These are phyloP conservation scores for Magnusiomyces suaveolens DNA, from an alignment of 1,139 yeast genomes.

Conservation along the genomic window DNA sequence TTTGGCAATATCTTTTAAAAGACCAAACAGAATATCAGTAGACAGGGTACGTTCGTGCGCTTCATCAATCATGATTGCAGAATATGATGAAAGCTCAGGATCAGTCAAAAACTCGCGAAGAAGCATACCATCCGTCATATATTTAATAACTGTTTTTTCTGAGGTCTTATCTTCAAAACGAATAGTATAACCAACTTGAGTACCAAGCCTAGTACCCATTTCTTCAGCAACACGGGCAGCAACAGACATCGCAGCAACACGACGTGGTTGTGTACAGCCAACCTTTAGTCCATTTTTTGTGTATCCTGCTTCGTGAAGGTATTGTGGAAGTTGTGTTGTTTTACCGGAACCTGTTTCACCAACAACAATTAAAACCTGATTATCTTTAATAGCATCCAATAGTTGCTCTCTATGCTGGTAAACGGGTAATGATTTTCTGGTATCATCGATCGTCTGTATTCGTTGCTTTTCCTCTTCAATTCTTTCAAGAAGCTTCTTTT, in stretches of 20 bases:
- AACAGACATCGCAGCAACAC: constrained; percentile 93
- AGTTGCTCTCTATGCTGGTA: constrained; percentile 53
- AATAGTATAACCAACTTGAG: constrained; percentile 76
- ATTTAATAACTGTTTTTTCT: constrained; percentile 59
- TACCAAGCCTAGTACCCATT: constrained; percentile 60
- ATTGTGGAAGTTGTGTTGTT: constrained; percentile 92
- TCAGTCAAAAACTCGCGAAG: constrained; percentile 75
- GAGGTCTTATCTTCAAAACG: constrained; percentile 74
- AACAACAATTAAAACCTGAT: constrained; percentile 77
- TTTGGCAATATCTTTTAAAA: constrained; percentile 60
- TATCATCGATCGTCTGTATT: constrained; percentile 37
- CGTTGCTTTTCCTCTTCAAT: constrained; percentile 38
- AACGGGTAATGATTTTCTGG: constrained; percentile 68
- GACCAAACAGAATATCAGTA: constrained; percentile 82
- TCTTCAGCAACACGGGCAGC: constrained; percentile 89
- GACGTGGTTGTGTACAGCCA: constrained; percentile 92
- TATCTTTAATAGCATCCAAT: constrained; percentile 48
- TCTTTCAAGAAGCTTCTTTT: constrained; percentile 27
- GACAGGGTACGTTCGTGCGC: constrained; percentile 92
- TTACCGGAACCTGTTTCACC: constrained; percentile 99
- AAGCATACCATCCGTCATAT: constrained; percentile 92
- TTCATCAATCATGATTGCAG: constrained; percentile 88
- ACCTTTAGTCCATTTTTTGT: constrained; percentile 43
- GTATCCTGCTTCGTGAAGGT: constrained; percentile 72
- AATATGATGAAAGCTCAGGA: constrained; percentile 56